These are phyloP conservation scores for Phoenix dactylifera DNA, from an alignment of 176 grass and related monocot genomes.

Conservation along the genomic window DNA sequence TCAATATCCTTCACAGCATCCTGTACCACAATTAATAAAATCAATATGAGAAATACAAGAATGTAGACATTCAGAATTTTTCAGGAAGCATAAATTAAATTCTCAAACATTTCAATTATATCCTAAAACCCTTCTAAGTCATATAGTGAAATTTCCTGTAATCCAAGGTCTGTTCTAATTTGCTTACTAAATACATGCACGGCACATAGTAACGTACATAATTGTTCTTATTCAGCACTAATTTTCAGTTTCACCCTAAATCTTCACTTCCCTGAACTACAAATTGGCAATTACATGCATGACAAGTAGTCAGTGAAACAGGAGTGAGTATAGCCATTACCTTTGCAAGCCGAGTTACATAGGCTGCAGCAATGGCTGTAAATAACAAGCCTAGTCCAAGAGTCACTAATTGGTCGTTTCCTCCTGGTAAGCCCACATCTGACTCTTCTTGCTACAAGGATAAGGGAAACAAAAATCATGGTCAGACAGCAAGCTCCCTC, in stretches of 20 bases:
- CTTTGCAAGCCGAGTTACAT: slow-evolving; percentile 89
- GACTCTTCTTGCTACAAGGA: slow-evolving; percentile 94
- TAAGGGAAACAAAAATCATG: not conserved
- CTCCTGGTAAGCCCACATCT: slow-evolving; percentile 55
- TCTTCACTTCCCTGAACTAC: not conserved
- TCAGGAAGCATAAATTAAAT: too few species aligned
- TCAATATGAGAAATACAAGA: not conserved
- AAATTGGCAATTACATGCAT: not conserved
- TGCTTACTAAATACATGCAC: too few species aligned
- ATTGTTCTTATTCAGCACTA: too few species aligned
- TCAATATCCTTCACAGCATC: slow-evolving; percentile 98
- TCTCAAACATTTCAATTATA: too few species aligned
- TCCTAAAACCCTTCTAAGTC: too few species aligned
- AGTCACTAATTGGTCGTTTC: slow-evolving; percentile 65
- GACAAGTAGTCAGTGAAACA: not conserved
- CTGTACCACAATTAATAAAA: slow-evolving; percentile 29
- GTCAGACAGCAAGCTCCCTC: too few species aligned
- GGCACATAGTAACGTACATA: too few species aligned
- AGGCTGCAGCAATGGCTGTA: slow-evolving; percentile 74
- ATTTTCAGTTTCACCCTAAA: not conserved
- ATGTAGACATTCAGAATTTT: not conserved
- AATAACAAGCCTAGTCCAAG: slow-evolving; percentile 68
- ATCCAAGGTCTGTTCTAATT: too few species aligned
- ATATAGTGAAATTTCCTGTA: too few species aligned
- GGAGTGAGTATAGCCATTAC: slow-evolving; percentile 16